Percentiles rank a stretch among this genome's conserved stretches.
Evolutionary conservation across 305 asterid genomes (phyloP).

Genomic region (Fraxinus ornus): DNA sequence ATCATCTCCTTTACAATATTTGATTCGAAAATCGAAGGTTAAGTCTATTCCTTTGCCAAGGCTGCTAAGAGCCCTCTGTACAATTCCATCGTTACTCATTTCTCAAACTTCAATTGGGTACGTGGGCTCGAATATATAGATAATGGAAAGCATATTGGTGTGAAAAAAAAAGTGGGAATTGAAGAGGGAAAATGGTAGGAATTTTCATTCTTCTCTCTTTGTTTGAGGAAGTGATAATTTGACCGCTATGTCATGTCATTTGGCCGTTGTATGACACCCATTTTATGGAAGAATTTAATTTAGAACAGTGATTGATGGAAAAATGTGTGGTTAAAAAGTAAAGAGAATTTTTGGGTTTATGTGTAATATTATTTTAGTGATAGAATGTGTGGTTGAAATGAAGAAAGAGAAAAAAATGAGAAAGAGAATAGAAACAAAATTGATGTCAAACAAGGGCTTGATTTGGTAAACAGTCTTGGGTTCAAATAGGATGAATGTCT

Average conservation of each 20-base stretch:
- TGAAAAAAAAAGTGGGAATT: background rate
- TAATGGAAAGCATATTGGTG: background rate
- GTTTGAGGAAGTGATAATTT: background rate
- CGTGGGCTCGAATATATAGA: background rate
- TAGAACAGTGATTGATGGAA: no score
- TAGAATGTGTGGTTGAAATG: no score
- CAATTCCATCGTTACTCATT: constrained; percentile 38
- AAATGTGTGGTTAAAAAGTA: no score
- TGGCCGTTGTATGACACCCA: no score
- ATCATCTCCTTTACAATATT: constrained; percentile 72
- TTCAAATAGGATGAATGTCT: constrained; percentile 17
- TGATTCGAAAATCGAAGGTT: constrained; percentile 68
- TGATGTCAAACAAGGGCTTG: no score
- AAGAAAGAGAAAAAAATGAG: no score
- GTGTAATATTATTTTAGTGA: no score
- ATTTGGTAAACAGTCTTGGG: constrained; percentile 27
- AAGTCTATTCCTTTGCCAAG: constrained; percentile 87
- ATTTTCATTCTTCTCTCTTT: background rate
- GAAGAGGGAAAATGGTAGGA: constrained; percentile 1
- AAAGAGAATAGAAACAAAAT: no score
- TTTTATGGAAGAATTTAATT: no score
- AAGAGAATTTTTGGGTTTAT: no score
- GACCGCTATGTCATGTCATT: constrained; percentile 21
- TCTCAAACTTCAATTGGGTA: background rate
- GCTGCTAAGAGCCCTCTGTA: constrained; percentile 55